These are phyloP conservation scores for Cercis canadensis DNA, from an alignment of 306 rosid species.

Conservation along the genomic window DNA sequence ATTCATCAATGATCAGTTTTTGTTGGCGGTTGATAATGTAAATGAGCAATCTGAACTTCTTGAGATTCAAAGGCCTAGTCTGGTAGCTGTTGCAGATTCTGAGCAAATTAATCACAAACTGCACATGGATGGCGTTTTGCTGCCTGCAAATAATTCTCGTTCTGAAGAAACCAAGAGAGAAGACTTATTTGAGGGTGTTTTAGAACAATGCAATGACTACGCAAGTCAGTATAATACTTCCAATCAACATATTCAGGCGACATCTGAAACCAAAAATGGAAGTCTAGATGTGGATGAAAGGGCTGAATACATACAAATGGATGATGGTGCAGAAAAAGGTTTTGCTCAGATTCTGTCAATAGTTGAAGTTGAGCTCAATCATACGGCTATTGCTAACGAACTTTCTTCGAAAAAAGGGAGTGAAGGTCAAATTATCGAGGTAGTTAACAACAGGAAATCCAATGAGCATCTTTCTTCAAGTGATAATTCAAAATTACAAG, in stretches of 20 bases:
- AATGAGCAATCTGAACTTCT: conserved; percentile 39
- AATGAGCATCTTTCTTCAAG: conserved; percentile 39
- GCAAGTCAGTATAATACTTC: conserved; percentile 33
- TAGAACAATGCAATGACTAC: conserved; percentile 31
- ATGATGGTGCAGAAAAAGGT: conserved; percentile 32
- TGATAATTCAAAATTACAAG: conserved; percentile 37
- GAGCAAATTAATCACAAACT: conserved; percentile 20
- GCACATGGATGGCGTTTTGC: conserved; percentile 39
- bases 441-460: conserved; percentile 32
- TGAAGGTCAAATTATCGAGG: conserved; percentile 31
- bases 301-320: conserved; percentile 33
- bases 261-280: conserved; percentile 33
- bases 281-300: conserved; percentile 40
- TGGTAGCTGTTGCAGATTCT: conserved; percentile 37
- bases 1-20: conserved; percentile 24
- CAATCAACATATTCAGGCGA: conserved; percentile 32
- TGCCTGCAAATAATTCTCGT: conserved; percentile 36
- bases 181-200: conserved; percentile 34
- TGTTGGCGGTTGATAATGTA: conserved; percentile 23
- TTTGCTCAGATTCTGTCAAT: conserved; percentile 35
- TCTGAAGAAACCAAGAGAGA: conserved; percentile 42
- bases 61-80: conserved; percentile 42
- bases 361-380: conserved; percentile 40
- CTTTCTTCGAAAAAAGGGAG: conserved; percentile 37
- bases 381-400: conserved; percentile 32